Evolutionary conservation across 495 filamentous ascomycete genomes (phyloP).

Genomic region (Darksidea phi): DNA sequence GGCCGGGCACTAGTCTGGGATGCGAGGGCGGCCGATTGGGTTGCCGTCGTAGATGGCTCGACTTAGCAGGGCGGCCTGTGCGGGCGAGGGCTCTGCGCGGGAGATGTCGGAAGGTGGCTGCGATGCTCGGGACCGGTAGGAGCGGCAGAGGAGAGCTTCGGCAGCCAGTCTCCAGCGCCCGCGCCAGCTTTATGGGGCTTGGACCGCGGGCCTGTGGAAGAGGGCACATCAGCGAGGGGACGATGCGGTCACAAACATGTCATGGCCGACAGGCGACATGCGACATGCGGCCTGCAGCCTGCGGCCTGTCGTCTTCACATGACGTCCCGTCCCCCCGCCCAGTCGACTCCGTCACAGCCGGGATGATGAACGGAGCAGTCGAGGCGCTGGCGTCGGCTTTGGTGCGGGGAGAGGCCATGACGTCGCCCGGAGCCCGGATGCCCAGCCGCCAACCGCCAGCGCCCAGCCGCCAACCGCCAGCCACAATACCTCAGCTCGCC

Average conservation of each 20-base stretch:
- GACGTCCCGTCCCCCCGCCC: too few relatives aligned
- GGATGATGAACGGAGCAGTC: too few relatives aligned
- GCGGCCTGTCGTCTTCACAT: too few relatives aligned
- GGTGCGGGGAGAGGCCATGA: background rate
- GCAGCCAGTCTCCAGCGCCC: background rate
- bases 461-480: background rate
- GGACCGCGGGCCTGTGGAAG: background rate
- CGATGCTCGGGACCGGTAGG: background rate
- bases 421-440: background rate
- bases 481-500: background rate
- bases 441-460: background rate
- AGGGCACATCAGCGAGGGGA: background rate
- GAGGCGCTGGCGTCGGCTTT: background rate
- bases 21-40: conserved; percentile 8
- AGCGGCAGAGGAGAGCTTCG: background rate
- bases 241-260: background rate
- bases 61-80: background rate
- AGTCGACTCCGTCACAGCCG: too few relatives aligned
- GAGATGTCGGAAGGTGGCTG: background rate
- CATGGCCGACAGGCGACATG: background rate
- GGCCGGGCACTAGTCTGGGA: background rate
- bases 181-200: background rate
- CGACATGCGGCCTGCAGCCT: too few relatives aligned
- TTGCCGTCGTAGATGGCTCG: background rate
- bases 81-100: background rate